A percentile compares a stretch with the other conserved stretches of the same genome.
phyloP scores from a whole-genome alignment of 306 rosid species.

The Purshia tridentata region DNA sequence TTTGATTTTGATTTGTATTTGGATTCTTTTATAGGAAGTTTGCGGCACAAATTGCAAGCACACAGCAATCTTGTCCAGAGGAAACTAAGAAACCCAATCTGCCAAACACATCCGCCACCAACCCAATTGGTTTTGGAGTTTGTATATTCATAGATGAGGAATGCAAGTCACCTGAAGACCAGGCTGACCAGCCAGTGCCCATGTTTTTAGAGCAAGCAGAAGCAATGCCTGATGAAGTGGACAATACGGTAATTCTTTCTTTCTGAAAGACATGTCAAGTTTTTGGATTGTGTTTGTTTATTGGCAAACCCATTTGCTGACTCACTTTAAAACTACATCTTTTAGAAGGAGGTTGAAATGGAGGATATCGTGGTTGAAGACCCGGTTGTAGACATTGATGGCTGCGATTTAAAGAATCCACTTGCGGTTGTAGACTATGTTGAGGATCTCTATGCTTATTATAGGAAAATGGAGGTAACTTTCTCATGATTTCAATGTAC shows the following conservation, averaged over 20 bases:
- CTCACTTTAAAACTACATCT: neutral
- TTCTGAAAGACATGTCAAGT: neutral
- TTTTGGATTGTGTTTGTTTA: neutral
- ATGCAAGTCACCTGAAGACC: slow-evolving; percentile 48
- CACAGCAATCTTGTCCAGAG: slow-evolving; percentile 44
- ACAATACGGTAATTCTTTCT: slow-evolving; percentile 60
- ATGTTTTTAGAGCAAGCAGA: slow-evolving; percentile 71
- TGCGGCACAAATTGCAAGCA: slow-evolving; percentile 75
- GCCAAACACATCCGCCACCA: slow-evolving; percentile 33
- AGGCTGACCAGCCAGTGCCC: slow-evolving; percentile 81
- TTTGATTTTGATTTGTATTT: neutral
- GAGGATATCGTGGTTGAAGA: slow-evolving; percentile 74
- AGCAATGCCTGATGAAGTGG: slow-evolving; percentile 33
- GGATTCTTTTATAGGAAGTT: slow-evolving; percentile 50
- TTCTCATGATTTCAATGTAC: neutral
- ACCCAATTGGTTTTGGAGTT: slow-evolving; percentile 60
- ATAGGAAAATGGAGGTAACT: slow-evolving; percentile 74
- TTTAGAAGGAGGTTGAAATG: slow-evolving; percentile 88
- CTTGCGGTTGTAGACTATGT: slow-evolving; percentile 83
- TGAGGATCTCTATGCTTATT: slow-evolving; percentile 65
- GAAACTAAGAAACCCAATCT: slow-evolving; percentile 42
- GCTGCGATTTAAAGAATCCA: slow-evolving; percentile 57
- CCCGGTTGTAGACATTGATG: slow-evolving; percentile 67
- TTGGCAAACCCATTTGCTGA: slow-evolving; percentile 6
- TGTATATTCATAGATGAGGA: slow-evolving; percentile 75